Base-by-base conservation (phyloP, 257 asterid genomes). In the Thymus quinquecostatus region DNA sequence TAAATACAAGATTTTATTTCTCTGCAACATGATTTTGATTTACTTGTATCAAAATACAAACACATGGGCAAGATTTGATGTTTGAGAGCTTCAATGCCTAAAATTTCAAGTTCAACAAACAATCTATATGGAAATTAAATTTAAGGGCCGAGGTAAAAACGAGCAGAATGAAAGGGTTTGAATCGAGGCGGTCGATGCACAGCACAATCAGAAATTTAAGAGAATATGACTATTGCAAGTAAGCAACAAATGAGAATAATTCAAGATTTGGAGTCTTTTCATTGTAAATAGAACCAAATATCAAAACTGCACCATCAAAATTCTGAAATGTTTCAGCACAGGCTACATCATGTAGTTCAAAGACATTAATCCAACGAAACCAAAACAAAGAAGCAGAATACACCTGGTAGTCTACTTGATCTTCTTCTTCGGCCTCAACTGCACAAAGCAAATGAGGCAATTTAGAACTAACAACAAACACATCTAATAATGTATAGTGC, bases 341-440 rank as follows among this genome's bases (percentile, higher is more conserved):
- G 56, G 49, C 69, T 32, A 58, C 47, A 64, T 58, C 50, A 63
- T 4, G 67, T 56, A 57, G 57, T 64, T 65, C 64, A 63, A 28
- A 43, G 68, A 28, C 34, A 44, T 36, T 47, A 13, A 56, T 33
- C 32, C 60, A 63, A 32, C 27, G 38, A 54, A 63, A 68, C 32
- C 41, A 48, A 21, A 58, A 50, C 12, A 45, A 44, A 60, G 33
- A 53, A 79, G 32, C 61, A 28, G 3, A 38, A 55, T 50, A 56
- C 71, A 30, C 4, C 71, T 43, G 50, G 21, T 61, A 34, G 10
- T 74, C 74, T 77, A 77, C 78, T 81, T 75, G 60, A 75, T 78
- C 82, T 81, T 81, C 76, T 77, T 81, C 82, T 77, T 81, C 2
- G 85, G 85, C 85, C 85, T 77, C 80, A 81, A 67, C 85, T 81